A percentile compares a stretch with the other conserved stretches of the same genome.
These are phyloP conservation scores for Metarhizium guizhouense DNA, from an alignment of 2,329 filamentous ascomycete species.

Conservation along the genomic window DNA sequence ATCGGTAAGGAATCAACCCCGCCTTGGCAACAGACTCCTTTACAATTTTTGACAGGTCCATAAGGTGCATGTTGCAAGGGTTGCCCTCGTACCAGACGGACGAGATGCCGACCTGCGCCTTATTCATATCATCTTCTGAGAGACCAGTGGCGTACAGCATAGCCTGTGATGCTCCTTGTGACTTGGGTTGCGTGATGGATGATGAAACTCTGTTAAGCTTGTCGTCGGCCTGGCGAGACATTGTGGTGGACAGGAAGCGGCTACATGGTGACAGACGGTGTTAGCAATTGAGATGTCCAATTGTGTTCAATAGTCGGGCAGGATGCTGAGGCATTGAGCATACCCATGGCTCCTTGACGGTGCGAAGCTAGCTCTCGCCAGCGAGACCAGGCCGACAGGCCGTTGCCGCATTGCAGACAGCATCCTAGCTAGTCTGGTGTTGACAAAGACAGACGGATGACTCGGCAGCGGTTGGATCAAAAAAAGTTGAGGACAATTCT, in stretches of 20 bases:
- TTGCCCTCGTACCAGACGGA: slow-evolving; percentile 98
- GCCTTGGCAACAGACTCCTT: slow-evolving; percentile 54
- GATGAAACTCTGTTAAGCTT: slow-evolving; percentile 77
- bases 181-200: slow-evolving; percentile 90
- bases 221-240: slow-evolving; percentile 38
- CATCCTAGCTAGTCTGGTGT: slow-evolving; percentile 8
- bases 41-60: slow-evolving; percentile 78
- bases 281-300: not conserved
- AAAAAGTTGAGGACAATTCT: not conserved
- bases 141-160: slow-evolving; percentile 97
- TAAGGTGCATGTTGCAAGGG: slow-evolving; percentile 97
- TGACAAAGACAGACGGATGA: not conserved
- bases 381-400: slow-evolving; percentile 6
- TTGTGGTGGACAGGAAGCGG: slow-evolving; percentile 42
- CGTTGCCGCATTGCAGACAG: slow-evolving; percentile 12
- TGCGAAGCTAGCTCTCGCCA: slow-evolving; percentile 9
- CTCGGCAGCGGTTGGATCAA: not conserved
- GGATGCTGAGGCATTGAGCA: not conserved
- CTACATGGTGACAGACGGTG: slow-evolving; percentile 19
- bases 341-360: slow-evolving; percentile 10
- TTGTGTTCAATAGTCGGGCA: no score
- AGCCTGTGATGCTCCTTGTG: slow-evolving; percentile 94
- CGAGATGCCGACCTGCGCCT: slow-evolving; percentile 94
- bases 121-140: slow-evolving; percentile 79
- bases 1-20: slow-evolving; percentile 85